These are phyloP conservation scores for Amanita molliuscula DNA, from an alignment of 768 basidiomycete species.

Conservation along the genomic window DNA sequence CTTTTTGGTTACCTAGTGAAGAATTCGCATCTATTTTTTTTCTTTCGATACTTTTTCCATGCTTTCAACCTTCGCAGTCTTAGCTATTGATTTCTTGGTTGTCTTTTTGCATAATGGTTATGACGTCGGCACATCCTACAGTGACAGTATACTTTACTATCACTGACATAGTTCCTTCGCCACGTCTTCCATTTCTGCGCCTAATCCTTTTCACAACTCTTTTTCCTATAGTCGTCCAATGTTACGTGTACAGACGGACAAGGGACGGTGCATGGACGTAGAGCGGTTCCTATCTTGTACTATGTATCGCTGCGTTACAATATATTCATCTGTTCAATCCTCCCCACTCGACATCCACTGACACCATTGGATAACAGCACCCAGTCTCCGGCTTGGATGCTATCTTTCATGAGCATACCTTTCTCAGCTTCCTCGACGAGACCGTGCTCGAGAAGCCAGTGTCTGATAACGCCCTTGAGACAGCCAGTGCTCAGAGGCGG, in stretches of 20 bases:
- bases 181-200: slow-evolving; percentile 9
- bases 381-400: slow-evolving; percentile 44
- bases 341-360: slow-evolving; percentile 56
- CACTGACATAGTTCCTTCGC: not conserved
- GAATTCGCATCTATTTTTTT: slow-evolving; percentile 1
- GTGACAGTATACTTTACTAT: not conserved
- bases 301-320: slow-evolving; percentile 2
- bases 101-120: not conserved
- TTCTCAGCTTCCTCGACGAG: slow-evolving; percentile 42
- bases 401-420: slow-evolving; percentile 28
- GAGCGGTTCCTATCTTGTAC: slow-evolving; percentile 23
- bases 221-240: slow-evolving; percentile 10
- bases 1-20: slow-evolving; percentile 1
- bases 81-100: not conserved
- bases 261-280: slow-evolving; percentile 50
- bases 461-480: slow-evolving; percentile 59
- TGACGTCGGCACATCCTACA: not conserved
- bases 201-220: slow-evolving; percentile 11
- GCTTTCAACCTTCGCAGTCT: not conserved
- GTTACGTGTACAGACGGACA: slow-evolving; percentile 23
- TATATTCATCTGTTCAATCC: slow-evolving; percentile 17
- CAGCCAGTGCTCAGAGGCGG: slow-evolving; percentile 54
- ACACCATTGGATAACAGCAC: slow-evolving; percentile 68
- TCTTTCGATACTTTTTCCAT: not conserved
- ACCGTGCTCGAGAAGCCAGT: slow-evolving; percentile 55